Evolutionary conservation across 176 grass and related monocot species (phyloP), one percentile per base, ranked within the genome.

Genomic region (Oryza punctata): DNA sequence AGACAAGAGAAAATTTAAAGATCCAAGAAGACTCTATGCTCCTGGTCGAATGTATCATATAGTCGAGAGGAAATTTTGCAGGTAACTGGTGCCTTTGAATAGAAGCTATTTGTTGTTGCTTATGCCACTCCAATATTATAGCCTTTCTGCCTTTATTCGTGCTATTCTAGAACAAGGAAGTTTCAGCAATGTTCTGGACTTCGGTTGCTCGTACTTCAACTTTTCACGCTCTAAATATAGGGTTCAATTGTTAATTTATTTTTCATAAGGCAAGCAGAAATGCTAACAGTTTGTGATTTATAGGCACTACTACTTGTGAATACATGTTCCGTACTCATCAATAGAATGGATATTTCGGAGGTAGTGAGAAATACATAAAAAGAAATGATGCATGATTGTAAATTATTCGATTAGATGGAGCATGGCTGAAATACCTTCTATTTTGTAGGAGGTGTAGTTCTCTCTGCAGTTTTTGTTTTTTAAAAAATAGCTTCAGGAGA

Each of bases 11-110:
- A 99, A 92, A 78, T 81, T 96, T 77, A 81, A 80, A 47, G 97
- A 99, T 82, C 87, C 93, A 23, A 91, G 93, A 86, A 94, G 97
- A 75, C 74, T 99, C 38, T 96, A 99, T 85, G 97, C 93, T 84
- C 97, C 97, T 87, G 97, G 97, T 37, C 77, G 97, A 67, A 94
- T 99, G 81, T 99, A 99, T 86, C 97, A 99, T 80, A 99, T 99
- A 3, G 91, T 99, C 11, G 97, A 99, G 87, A 96, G 93, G 72
- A 99, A 96, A 86, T 97, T 97, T 94, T 97, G 94, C 89, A 82
- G 91, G 94, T 94, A 94, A 83, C 35, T 43, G 5, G 28, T 85
- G 19, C 2, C 41, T 64, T 85, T 77, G 9, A 21, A 46, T 69
- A 74, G 12, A 76, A 35, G 40, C 19, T 90, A 11, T 23, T 83